Evolutionary conservation across 352 stramenopile genomes (phyloP).

Genomic region (Globisporangium heterothallicum): DNA sequence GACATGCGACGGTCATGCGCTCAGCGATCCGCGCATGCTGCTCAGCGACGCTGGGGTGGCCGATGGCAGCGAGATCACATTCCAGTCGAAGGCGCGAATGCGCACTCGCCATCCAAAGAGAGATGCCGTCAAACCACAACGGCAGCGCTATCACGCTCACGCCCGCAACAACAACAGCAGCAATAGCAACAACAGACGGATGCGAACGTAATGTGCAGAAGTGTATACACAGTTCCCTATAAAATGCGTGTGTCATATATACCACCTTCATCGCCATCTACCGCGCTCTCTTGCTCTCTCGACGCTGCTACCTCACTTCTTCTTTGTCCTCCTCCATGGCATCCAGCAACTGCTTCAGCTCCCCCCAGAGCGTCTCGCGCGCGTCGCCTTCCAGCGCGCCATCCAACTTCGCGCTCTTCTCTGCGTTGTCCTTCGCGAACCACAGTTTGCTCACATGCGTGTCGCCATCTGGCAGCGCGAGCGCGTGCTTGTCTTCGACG

Average conservation of each 20-base stretch:
- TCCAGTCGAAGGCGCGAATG: slow-evolving; percentile 7
- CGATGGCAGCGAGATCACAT: slow-evolving; percentile 12
- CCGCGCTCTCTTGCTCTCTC: too few species aligned
- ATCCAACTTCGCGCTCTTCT: slow-evolving; percentile 84
- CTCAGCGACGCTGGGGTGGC: slow-evolving; percentile 9
- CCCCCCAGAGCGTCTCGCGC: slow-evolving; percentile 63
- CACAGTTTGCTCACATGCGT: slow-evolving; percentile 88
- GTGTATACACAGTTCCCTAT: not conserved
- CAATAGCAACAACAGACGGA: not conserved
- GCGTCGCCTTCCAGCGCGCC: slow-evolving; percentile 86
- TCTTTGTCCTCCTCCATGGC: slow-evolving; percentile 83
- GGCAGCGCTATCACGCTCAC: not conserved
- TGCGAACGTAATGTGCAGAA: too few species aligned
- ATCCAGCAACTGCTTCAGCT: slow-evolving; percentile 61
- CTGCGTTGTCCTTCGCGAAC: slow-evolving; percentile 78
- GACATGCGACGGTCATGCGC: slow-evolving; percentile 3
- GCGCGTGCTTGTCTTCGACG: slow-evolving; percentile 88
- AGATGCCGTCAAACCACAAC: not conserved
- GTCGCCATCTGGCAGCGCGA: slow-evolving; percentile 86
- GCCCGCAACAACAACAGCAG: not conserved
- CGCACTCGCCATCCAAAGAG: not conserved
- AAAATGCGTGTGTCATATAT: too few species aligned
- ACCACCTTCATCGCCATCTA: too few species aligned
- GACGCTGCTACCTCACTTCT: slow-evolving; percentile 49
- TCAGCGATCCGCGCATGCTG: slow-evolving; percentile 10